A percentile compares a stretch with the other conserved stretches of the same genome.
These are phyloP conservation scores for Fusarium proliferatum DNA, from an alignment of 2,329 filamentous ascomycete species.

Conservation along the genomic window DNA sequence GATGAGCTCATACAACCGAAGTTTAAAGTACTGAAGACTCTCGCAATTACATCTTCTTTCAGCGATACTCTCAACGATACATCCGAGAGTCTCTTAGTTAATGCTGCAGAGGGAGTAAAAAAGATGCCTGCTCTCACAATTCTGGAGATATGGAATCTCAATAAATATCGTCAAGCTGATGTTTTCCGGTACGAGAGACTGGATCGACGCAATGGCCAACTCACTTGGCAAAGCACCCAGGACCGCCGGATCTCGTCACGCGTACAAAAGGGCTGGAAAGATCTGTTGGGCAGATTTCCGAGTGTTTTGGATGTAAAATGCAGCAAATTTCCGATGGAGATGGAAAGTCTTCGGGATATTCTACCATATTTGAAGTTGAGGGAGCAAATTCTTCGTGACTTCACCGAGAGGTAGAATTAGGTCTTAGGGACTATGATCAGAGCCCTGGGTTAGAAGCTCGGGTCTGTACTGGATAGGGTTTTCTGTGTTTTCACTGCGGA, in stretches of 20 bases:
- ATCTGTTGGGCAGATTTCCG: neutral
- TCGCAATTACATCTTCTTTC: neutral
- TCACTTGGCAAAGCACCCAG: neutral
- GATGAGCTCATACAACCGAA: too few relatives aligned
- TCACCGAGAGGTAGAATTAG: too few relatives aligned
- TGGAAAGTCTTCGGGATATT: neutral
- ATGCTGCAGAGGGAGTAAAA: too few relatives aligned
- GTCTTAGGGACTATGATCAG: too few relatives aligned
- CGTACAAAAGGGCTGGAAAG: neutral
- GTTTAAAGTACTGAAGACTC: neutral
- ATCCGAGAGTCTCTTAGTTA: neutral
- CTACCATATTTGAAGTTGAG: neutral
- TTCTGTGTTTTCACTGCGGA: rapidly evolving
- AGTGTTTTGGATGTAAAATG: neutral
- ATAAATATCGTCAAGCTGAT: neutral
- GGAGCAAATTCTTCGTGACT: neutral
- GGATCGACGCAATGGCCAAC: too few relatives aligned
- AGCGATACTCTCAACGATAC: too few relatives aligned
- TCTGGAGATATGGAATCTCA: neutral
- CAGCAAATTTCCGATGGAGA: neutral
- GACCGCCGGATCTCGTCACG: neutral
- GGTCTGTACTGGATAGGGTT: rapidly evolving
- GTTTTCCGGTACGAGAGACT: neutral
- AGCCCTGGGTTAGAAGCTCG: rapidly evolving
- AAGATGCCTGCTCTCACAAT: neutral